These are phyloP conservation scores for Myriosclerotinia curreyana DNA, from an alignment of 2,329 filamentous ascomycete genomes.

Conservation along the genomic window DNA sequence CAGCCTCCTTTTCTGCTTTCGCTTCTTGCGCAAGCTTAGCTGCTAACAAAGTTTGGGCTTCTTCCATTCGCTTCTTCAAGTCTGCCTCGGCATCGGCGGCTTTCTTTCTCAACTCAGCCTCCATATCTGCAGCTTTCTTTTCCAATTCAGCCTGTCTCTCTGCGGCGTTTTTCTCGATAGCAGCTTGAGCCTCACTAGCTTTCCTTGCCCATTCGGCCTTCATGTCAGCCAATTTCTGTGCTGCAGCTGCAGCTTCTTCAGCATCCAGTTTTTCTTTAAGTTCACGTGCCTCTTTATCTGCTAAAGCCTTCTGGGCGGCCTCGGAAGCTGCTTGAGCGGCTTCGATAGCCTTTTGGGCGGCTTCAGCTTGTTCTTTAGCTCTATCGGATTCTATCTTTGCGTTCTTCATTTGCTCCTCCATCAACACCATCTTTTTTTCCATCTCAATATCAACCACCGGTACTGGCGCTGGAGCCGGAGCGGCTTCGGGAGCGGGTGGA, in stretches of 20 bases:
- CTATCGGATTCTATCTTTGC: slow-evolving; percentile 42
- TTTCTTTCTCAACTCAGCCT: slow-evolving; percentile 23
- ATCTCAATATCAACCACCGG: slow-evolving; percentile 30
- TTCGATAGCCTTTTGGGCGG: slow-evolving; percentile 14
- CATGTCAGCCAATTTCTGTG: slow-evolving; percentile 45
- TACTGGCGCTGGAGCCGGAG: slow-evolving; percentile 23
- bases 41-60: slow-evolving; percentile 23
- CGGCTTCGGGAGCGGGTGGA: slow-evolving; percentile 30
- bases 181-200: slow-evolving; percentile 45
- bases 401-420: slow-evolving; percentile 53
- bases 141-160: slow-evolving; percentile 25
- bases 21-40: slow-evolving; percentile 23
- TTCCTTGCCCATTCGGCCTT: slow-evolving; percentile 44
- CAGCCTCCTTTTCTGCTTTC: slow-evolving; percentile 27
- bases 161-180: slow-evolving; percentile 28
- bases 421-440: slow-evolving; percentile 58
- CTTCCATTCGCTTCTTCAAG: slow-evolving; percentile 29
- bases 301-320: slow-evolving; percentile 45
- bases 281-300: slow-evolving; percentile 42
- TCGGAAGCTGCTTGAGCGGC: slow-evolving; percentile 36
- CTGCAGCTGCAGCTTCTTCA: slow-evolving; percentile 42
- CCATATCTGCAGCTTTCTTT: slow-evolving; percentile 22
- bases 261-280: slow-evolving; percentile 29
- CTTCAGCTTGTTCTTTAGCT: slow-evolving; percentile 43
- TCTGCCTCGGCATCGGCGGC: slow-evolving; percentile 27